Evolutionary conservation across 306 rosid species (phyloP).

Genomic region (Psophocarpus tetragonolobus): DNA sequence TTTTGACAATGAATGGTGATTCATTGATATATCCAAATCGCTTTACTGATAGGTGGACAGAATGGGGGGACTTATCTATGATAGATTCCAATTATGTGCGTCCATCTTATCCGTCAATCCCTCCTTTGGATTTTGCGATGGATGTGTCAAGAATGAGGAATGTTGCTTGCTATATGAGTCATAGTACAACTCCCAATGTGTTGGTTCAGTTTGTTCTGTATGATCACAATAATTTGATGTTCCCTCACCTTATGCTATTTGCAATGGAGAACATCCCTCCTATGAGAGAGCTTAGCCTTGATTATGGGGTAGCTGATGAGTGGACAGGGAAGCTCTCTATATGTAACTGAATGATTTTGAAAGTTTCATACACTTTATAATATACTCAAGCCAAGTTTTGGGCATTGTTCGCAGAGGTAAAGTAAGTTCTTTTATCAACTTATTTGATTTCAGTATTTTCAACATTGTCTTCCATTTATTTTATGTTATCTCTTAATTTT

Average conservation of each 20-base stretch:
- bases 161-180: slow-evolving; percentile 95
- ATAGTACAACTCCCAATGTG: slow-evolving; percentile 80
- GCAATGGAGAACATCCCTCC: slow-evolving; percentile 99
- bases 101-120: slow-evolving; percentile 76
- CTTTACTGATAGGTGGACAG: slow-evolving; percentile 80
- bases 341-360: slow-evolving; percentile 60
- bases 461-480: background rate
- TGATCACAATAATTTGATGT: slow-evolving; percentile 90
- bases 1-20: slow-evolving; percentile 91
- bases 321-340: slow-evolving; percentile 68
- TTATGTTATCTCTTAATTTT: background rate
- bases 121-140: slow-evolving; percentile 88
- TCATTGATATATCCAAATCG: slow-evolving; percentile 66
- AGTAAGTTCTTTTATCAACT: slow-evolving; percentile 11
- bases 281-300: slow-evolving; percentile 96
- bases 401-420: slow-evolving; percentile 49
- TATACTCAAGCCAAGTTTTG: slow-evolving; percentile 47
- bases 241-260: slow-evolving; percentile 91
- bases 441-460: background rate
- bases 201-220: slow-evolving; percentile 80
- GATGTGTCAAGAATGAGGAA: slow-evolving; percentile 96
- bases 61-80: slow-evolving; percentile 91
- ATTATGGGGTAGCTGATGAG: slow-evolving; percentile 89
- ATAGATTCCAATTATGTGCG: slow-evolving; percentile 58
- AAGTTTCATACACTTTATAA: slow-evolving; percentile 33